Evolutionary conservation across 768 basidiomycete genomes (phyloP).

Genomic region (Mrakia blollopis): DNA sequence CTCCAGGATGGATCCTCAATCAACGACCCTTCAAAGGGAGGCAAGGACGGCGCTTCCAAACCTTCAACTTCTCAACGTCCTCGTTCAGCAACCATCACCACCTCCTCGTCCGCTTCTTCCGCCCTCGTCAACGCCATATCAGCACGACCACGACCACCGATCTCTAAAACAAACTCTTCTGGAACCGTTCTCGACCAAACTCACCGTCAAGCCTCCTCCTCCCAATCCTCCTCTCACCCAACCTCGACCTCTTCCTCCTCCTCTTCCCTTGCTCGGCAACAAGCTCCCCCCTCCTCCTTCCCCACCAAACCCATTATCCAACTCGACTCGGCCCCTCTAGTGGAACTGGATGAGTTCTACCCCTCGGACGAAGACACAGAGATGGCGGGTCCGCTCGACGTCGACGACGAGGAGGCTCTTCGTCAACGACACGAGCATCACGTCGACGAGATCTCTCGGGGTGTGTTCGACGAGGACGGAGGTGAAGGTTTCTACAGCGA

Average conservation of each 20-base stretch:
- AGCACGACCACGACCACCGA: background rate
- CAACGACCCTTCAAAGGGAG: constrained; percentile 3
- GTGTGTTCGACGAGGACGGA: constrained; percentile 26
- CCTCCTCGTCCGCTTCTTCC: background rate
- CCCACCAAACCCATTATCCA: constrained; percentile 26
- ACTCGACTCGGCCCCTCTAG: constrained; percentile 22
- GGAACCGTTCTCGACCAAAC: constrained; percentile 11
- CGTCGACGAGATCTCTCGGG: constrained; percentile 15
- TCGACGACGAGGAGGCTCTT: constrained; percentile 31
- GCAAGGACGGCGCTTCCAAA: constrained; percentile 1
- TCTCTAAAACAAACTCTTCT: constrained; percentile 22
- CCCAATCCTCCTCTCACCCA: background rate
- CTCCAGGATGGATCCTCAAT: background rate
- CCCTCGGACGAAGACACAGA: constrained; percentile 18
- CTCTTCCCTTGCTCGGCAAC: constrained; percentile 1
- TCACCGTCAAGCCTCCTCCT: background rate
- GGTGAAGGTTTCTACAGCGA: constrained; percentile 29
- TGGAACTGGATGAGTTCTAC: constrained; percentile 22
- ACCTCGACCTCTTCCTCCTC: background rate
- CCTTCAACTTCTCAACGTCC: background rate
- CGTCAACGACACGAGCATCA: constrained; percentile 3
- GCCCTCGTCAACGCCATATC: constrained; percentile 9
- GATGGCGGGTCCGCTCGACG: constrained; percentile 14
- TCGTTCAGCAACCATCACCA: constrained; percentile 12
- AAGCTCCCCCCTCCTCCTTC: background rate